These are phyloP conservation scores for Colletotrichum lentis DNA, from an alignment of 2,329 filamentous ascomycete species.

Conservation along the genomic window DNA sequence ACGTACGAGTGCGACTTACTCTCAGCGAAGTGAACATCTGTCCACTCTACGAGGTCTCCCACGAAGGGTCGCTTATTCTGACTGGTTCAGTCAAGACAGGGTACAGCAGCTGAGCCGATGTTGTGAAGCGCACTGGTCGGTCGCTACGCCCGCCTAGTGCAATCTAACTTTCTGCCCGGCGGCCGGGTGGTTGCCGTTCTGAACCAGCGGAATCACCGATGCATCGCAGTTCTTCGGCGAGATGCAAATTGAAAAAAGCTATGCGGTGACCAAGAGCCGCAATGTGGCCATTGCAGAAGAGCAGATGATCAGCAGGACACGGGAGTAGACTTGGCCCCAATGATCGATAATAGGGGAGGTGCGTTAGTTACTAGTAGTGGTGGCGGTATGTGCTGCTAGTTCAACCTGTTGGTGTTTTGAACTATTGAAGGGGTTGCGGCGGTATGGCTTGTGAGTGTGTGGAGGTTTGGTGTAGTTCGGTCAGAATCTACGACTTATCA, in stretches of 20 bases:
- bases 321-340: constrained; percentile 20
- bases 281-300: constrained; percentile 7
- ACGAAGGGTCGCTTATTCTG: too few relatives aligned
- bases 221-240: too few relatives aligned
- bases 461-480: neutral
- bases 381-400: constrained; percentile 1
- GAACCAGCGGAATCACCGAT: too few relatives aligned
- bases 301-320: neutral
- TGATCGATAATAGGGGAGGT: constrained; percentile 13
- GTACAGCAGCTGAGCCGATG: too few relatives aligned
- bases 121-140: too few relatives aligned
- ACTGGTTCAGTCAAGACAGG: too few relatives aligned
- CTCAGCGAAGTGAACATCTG: neutral
- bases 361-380: neutral
- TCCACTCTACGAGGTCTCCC: too few relatives aligned
- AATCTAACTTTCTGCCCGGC: too few relatives aligned
- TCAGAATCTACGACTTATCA: neutral
- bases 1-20: too few relatives aligned
- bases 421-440: neutral
- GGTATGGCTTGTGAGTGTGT: neutral
- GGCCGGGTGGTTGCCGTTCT: too few relatives aligned
- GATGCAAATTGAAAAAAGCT: neutral
- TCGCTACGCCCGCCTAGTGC: too few relatives aligned
- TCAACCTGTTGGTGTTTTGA: constrained; percentile 33
- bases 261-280: neutral